Conservation (phyloP, 1,284 basidiomycete genomes). For the Trametes hirsuta region DNA sequence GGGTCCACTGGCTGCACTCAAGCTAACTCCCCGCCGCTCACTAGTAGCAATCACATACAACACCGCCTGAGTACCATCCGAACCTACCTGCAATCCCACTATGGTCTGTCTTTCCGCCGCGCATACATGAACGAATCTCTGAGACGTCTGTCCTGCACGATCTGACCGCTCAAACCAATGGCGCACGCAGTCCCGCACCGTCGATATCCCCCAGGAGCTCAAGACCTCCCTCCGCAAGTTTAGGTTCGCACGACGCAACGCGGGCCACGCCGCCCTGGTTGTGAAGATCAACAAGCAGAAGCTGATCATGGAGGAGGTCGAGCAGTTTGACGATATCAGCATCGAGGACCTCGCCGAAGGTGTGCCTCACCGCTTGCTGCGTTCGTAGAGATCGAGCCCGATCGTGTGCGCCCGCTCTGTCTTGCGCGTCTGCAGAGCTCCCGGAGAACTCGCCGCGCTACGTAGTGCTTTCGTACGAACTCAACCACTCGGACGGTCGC, state of each 20-base stretch:
- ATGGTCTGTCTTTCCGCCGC: not conserved
- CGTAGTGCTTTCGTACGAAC: slow-evolving; percentile 82
- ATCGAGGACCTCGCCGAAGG: slow-evolving; percentile 88
- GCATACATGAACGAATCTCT: not conserved
- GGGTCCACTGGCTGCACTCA: not conserved
- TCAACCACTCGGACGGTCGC: slow-evolving; percentile 83
- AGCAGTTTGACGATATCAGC: slow-evolving; percentile 74
- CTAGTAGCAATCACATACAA: too few relatives aligned
- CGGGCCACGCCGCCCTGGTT: slow-evolving; percentile 76
- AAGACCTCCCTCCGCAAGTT: slow-evolving; percentile 83
- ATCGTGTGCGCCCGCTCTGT: slow-evolving; percentile 1
- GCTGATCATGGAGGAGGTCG: slow-evolving; percentile 81
- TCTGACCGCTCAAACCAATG: slow-evolving; percentile 33
- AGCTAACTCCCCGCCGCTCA: not conserved
- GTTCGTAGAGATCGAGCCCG: slow-evolving; percentile 5
- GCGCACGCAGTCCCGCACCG: slow-evolving; percentile 64
- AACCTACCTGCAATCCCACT: not conserved
- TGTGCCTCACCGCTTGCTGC: slow-evolving; percentile 34
- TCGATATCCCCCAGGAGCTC: slow-evolving; percentile 81
- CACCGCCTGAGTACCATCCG: not conserved
- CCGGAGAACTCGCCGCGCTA: slow-evolving; percentile 91
- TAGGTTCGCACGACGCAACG: slow-evolving; percentile 72
- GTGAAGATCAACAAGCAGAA: slow-evolving; percentile 87
- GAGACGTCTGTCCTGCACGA: not conserved
- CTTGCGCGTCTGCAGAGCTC: slow-evolving; percentile 58